Evolutionary conservation across 2,329 filamentous ascomycete genomes (phyloP).

Genomic region (Cercospora beticola): DNA sequence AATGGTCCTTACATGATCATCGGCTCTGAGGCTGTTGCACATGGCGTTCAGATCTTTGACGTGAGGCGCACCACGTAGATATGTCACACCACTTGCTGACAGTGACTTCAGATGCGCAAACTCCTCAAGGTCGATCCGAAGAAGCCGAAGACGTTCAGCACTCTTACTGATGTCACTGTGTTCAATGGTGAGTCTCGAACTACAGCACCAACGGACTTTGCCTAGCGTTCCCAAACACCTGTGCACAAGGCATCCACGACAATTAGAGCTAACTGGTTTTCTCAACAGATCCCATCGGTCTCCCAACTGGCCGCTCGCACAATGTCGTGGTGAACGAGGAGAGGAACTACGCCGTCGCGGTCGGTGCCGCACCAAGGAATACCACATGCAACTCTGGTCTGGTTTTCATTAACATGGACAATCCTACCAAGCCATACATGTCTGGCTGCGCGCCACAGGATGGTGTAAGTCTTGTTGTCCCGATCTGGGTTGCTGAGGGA

Average conservation of each 20-base stretch:
- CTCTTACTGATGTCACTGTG: conserved; percentile 27
- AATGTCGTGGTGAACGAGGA: conserved; percentile 57
- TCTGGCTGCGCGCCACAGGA: conserved; percentile 53
- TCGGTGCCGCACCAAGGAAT: conserved; percentile 43
- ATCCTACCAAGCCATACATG: conserved; percentile 51
- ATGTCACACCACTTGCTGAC: conserved; percentile 55
- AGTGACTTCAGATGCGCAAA: conserved; percentile 48
- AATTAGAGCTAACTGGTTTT: not conserved
- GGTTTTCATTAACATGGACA: conserved; percentile 56
- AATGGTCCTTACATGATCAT: conserved; percentile 48
- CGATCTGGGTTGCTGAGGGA: not conserved
- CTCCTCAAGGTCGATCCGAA: conserved; percentile 51
- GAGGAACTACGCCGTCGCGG: conserved; percentile 49
- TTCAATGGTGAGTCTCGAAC: conserved; percentile 16
- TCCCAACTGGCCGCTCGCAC: conserved; percentile 41
- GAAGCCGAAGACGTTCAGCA: conserved; percentile 45
- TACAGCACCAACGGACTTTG: not conserved
- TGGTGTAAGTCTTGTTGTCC: conserved; percentile 33
- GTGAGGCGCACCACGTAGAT: conserved; percentile 4
- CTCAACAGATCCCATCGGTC: conserved; percentile 1
- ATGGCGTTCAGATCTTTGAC: conserved; percentile 64
- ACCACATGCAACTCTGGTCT: conserved; percentile 50
- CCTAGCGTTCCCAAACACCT: not conserved
- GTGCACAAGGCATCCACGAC: not conserved
- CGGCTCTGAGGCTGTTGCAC: conserved; percentile 48